phyloP scores from a whole-genome alignment of 805 yeast genomes.

The Wickerhamomyces sydowiorum region DNA sequence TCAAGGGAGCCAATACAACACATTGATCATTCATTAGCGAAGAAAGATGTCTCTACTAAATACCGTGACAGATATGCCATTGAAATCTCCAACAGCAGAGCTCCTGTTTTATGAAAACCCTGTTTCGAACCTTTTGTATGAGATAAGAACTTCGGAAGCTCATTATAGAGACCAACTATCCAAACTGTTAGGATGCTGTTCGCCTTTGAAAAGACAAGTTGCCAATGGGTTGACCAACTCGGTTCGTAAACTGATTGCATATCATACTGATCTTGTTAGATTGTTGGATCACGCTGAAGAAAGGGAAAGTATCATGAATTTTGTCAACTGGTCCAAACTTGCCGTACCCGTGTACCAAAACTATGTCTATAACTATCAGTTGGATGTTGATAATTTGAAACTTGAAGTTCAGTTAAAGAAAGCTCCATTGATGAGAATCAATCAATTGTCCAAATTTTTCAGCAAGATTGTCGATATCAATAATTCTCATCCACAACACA shows the following conservation, averaged over 20 bases:
- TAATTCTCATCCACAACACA: background rate
- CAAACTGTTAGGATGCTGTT: conserved; percentile 11
- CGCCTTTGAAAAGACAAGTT: conserved; percentile 3
- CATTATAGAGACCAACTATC: conserved; percentile 11
- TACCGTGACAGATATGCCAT: background rate
- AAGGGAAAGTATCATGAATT: background rate
- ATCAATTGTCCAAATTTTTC: conserved; percentile 3
- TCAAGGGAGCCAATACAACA: no score
- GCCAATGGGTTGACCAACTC: conserved; percentile 4
- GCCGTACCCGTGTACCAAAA: conserved; percentile 3
- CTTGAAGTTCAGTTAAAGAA: conserved; percentile 6
- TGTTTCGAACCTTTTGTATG: conserved; percentile 4
- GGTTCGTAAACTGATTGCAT: conserved; percentile 10
- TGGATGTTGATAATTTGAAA: conserved; percentile 5
- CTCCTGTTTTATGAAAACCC: background rate
- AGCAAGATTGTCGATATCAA: background rate
- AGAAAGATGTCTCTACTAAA: no score
- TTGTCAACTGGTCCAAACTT: conserved; percentile 3
- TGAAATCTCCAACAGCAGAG: background rate
- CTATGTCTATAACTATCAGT: conserved; percentile 5
- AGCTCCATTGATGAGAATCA: conserved; percentile 7
- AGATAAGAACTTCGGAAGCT: conserved; percentile 11
- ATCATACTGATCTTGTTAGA: conserved; percentile 9
- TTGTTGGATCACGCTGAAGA: conserved; percentile 1
- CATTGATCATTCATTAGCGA: no score